Evolutionary conservation across 2,329 filamentous ascomycete genomes (phyloP), one percentile per base, ranked within the genome.

Genomic region (Scytalidium sp.): DNA sequence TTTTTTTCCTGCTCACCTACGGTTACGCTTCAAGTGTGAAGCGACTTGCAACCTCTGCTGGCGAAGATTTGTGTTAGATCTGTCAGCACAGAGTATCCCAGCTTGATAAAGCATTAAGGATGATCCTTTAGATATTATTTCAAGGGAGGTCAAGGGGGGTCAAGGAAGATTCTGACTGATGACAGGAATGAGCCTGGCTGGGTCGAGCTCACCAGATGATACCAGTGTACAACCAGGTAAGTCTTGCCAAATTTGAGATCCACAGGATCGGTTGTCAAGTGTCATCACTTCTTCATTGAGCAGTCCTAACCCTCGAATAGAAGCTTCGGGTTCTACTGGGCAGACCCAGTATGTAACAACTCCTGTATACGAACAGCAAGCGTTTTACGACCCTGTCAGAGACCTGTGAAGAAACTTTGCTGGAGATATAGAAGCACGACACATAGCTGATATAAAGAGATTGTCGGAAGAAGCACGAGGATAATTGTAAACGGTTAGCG

Each of bases 321-420:
- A 36, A 36, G 32, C 32, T 36, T 36, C 32, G 6, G 32, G 32
- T 15, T 36, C 32, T 6, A n/a, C 32, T 36, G 32, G 32, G 32
- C 32, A 36, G 17, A 15, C 32, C 32, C 32, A 36, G 32, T 36
- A 36, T 36, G 32, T 36, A 36, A 36, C 8, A 5, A 36, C 32
- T 15, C 32, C 32, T 10, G 32, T 36, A 36, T 36, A 36, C 17
- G 32, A 36, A 36, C 32, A 43, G 8, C 51, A 45, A 19, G 41
- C 29, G 10, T 53, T 50, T 21, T 56, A 57, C 40, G 54, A 57
- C 43, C 54, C 53, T 3, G 52, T 57, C 9, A 49, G 55, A 45
- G 53, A 56, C 20, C 20, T 50, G 17, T 51, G 15, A 19, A 36
- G 32, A 15, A 36, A 4, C 32, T 36, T 36, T n/a, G 17, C 17